Conservation (phyloP, 345 rosid genomes). For the Zanthoxylum bungeanum region DNA sequence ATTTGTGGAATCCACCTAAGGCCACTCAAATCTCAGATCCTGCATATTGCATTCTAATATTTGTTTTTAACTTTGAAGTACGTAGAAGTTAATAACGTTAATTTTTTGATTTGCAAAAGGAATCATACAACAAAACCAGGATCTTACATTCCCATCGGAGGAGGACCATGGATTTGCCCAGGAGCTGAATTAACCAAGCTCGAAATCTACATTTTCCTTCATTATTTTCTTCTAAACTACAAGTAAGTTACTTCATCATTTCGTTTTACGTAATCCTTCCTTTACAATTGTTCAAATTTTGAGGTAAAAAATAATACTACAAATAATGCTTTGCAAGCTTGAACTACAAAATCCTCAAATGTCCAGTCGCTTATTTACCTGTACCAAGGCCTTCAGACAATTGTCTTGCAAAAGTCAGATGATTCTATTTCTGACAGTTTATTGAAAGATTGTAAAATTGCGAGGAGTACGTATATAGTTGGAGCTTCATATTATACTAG, state of each 20-base stretch:
- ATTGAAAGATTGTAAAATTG: too few relatives aligned
- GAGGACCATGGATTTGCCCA: neutral
- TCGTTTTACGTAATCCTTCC: neutral
- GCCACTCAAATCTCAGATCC: too few relatives aligned
- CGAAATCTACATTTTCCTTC: conserved; percentile 3
- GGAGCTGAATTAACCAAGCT: conserved; percentile 7
- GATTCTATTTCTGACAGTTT: too few relatives aligned
- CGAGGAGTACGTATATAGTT: too few relatives aligned
- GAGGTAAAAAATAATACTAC: neutral
- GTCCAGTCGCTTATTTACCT: neutral
- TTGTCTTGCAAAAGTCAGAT: neutral
- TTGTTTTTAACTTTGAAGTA: neutral
- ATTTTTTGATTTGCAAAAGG: neutral
- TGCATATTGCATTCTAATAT: neutral
- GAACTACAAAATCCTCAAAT: neutral
- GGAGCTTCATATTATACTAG: too few relatives aligned
- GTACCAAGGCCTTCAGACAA: neutral
- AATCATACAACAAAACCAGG: neutral
- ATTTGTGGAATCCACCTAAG: too few relatives aligned
- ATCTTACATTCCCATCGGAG: neutral
- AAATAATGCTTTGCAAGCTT: neutral
- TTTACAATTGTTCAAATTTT: neutral
- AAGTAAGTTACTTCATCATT: neutral
- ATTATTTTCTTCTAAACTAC: neutral
- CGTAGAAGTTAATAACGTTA: neutral